Evolutionary conservation across 1,284 basidiomycete species (phyloP), one percentile per base, ranked within the genome.

Genomic region (Anthracocystis walkeri): DNA sequence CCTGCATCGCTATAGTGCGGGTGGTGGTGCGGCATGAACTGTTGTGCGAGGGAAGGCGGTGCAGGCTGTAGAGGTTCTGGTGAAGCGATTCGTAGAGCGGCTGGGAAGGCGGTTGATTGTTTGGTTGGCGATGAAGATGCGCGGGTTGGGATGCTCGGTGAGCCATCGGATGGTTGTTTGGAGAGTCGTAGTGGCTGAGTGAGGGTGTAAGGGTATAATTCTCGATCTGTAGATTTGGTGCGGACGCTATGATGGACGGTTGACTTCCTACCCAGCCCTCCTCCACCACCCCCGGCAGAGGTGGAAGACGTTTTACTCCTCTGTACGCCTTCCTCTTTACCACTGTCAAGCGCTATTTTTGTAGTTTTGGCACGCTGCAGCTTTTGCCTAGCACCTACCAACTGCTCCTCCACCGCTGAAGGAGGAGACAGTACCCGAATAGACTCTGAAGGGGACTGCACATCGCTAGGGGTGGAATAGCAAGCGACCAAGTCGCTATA

Each of bases 401-500:
- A 5, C 54, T 31, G 11, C 41, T 44, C 4, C 18, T 14, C 25
- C 18, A 29, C 11, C 12, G 41, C 18, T n/a, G n/a, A n/a, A n/a
- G n/a, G n/a, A 29, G 42, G 42, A 6, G 57, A 58, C 2, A 64
- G 41, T 16, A 40, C 48, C 2, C 57, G 52, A 4, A 70, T 64
- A 16, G 52, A 56, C 25, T 41, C 38, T 2, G 50, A 4, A 29
- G 29, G 51, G 4, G 52, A 61, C 18, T 8, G 33, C 7, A 41
- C 54, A 20, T 61, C 54, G 29, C 68, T 71, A 4, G 68, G 61
- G 12, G 71, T 65, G 12, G 65, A 65, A 40, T 74, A 74, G 56
- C 71, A 74, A 1, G 61, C 71, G 0, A 74, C 65, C 20, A 74
- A 23, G 25, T 74, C 71, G 41, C 61, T 65, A n/a, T 67, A 74